A percentile compares a stretch with the other conserved stretches of the same genome.
These are phyloP conservation scores for Hirschfeldia incana DNA, from an alignment of 345 rosid species.

Conservation along the genomic window DNA sequence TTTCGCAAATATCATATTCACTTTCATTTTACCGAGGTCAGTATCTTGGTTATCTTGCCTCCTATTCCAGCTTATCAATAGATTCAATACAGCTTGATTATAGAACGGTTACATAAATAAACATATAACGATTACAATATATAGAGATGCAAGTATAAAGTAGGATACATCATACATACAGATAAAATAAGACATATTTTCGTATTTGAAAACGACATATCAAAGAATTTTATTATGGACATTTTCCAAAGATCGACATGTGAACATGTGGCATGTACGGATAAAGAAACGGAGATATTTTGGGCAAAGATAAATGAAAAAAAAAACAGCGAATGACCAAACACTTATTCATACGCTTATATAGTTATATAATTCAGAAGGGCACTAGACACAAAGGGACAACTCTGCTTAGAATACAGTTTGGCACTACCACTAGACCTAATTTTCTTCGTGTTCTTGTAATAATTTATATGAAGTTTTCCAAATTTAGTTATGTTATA, in stretches of 20 bases:
- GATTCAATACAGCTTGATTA: neutral
- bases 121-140: neutral
- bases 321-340: conserved; percentile 21
- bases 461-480: conserved; percentile 22
- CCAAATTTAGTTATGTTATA: neutral
- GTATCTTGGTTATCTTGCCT: neutral
- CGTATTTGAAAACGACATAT: conserved; percentile 12
- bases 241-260: conserved; percentile 16
- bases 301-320: neutral
- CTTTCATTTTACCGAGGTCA: neutral
- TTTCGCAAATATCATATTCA: neutral
- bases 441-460: conserved; percentile 24
- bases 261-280: conserved; percentile 38
- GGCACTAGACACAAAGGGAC: conserved; percentile 33
- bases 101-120: neutral
- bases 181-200: conserved; percentile 18
- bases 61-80: neutral
- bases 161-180: neutral
- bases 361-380: conserved; percentile 15
- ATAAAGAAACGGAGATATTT: conserved; percentile 10
- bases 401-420: conserved; percentile 27
- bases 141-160: conserved; percentile 1
- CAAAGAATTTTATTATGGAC: neutral
- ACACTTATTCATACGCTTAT: neutral
- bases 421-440: conserved; percentile 39